Conservation (phyloP, 2,329 filamentous ascomycete genomes). For the Neodidymelliopsis sp. region DNA sequence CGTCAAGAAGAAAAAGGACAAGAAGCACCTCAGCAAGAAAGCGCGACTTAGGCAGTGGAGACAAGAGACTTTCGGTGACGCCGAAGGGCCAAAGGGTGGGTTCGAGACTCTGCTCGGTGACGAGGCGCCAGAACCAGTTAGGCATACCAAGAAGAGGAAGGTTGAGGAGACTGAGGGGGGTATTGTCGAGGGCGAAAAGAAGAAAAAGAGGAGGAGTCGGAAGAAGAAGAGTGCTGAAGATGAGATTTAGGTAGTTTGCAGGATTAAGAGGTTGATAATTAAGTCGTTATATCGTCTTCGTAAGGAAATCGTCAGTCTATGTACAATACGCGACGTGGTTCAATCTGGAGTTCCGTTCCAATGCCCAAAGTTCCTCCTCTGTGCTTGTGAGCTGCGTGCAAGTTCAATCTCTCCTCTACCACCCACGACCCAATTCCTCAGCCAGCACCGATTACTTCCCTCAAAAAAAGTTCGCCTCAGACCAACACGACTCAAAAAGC, state of each 20-base stretch:
- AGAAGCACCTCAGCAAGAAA: conserved; percentile 91
- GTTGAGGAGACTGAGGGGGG: neutral
- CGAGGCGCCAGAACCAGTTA: neutral
- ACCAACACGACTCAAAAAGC: neutral
- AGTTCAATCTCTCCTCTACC: too few relatives aligned
- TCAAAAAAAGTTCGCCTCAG: conserved; percentile 10
- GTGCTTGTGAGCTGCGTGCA: too few relatives aligned
- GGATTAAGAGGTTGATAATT: too few relatives aligned
- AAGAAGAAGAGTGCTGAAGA: conserved; percentile 20
- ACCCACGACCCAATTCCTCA: too few relatives aligned
- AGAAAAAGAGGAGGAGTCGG: conserved; percentile 12
- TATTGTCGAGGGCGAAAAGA: neutral
- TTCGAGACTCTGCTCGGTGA: conserved; percentile 41
- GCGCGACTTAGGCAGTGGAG: conserved; percentile 88
- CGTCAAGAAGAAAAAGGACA: conserved; percentile 88
- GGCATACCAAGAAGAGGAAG: neutral
- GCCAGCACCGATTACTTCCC: too few relatives aligned
- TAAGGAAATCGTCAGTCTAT: too few relatives aligned
- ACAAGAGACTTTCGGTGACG: conserved; percentile 69
- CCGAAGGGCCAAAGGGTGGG: conserved; percentile 59
- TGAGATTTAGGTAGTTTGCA: too few relatives aligned
- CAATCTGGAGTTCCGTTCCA: too few relatives aligned
- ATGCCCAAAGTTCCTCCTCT: too few relatives aligned
- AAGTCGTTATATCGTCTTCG: too few relatives aligned
- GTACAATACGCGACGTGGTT: too few relatives aligned